A percentile compares a stretch with the other conserved stretches of the same genome.
These are phyloP conservation scores for Debaryomyces udenii DNA, from an alignment of 1,139 yeast species.

Conservation along the genomic window DNA sequence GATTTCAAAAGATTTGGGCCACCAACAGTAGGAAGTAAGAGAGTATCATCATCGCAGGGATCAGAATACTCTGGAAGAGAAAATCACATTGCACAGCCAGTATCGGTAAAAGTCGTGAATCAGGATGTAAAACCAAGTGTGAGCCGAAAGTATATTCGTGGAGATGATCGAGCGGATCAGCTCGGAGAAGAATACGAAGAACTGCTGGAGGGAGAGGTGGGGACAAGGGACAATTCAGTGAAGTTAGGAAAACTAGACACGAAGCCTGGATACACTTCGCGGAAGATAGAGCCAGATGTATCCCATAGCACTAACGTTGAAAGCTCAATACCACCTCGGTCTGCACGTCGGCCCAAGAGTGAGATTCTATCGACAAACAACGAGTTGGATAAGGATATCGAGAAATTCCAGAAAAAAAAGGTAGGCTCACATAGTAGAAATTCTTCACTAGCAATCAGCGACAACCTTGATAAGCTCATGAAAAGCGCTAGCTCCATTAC, in stretches of 20 bases:
- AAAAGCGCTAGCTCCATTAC: slow-evolving; percentile 34
- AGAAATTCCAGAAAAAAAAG: slow-evolving; percentile 5
- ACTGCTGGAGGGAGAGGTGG: slow-evolving; percentile 10
- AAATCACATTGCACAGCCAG: slow-evolving; percentile 26
- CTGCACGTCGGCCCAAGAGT: slow-evolving; percentile 44
- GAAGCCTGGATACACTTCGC: slow-evolving; percentile 6
- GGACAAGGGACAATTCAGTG: slow-evolving; percentile 9
- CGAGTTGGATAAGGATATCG: slow-evolving; percentile 19
- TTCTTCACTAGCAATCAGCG: slow-evolving; percentile 28
- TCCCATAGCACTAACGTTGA: slow-evolving; percentile 42
- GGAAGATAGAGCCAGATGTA: slow-evolving; percentile 28
- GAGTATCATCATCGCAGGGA: slow-evolving; percentile 29
- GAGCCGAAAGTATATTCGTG: slow-evolving; percentile 1
- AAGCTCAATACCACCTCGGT: slow-evolving; percentile 46
- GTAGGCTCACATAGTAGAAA: slow-evolving; percentile 16
- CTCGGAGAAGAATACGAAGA: slow-evolving; percentile 10
- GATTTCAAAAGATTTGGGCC: slow-evolving; percentile 2
- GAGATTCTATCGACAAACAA: slow-evolving; percentile 23
- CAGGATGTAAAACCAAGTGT: slow-evolving; percentile 9
- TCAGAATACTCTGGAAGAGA: slow-evolving; percentile 35
- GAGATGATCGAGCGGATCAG: slow-evolving; percentile 8
- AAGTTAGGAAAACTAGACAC: slow-evolving; percentile 20
- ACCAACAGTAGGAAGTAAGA: slow-evolving; percentile 18
- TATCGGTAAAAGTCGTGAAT: slow-evolving; percentile 27
- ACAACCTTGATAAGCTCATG: slow-evolving; percentile 47